Percentiles rank a stretch among this genome's conserved stretches.
Conservation (phyloP, 2,329 filamentous ascomycete species). For the Fusarium floridanum region DNA sequence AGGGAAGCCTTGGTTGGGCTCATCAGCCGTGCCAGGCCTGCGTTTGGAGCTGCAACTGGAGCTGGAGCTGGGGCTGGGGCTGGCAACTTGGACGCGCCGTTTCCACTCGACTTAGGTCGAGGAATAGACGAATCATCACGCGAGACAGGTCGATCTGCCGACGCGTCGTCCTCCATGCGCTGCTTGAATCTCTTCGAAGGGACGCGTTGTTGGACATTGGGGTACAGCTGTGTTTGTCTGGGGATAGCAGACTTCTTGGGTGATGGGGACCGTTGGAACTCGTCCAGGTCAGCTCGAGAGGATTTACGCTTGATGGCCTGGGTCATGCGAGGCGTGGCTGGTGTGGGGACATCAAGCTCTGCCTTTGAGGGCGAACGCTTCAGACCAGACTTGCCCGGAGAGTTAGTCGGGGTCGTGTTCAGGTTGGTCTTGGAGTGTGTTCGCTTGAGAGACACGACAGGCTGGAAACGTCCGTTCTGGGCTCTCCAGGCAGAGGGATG, state of each 20-base stretch:
- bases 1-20: conserved; percentile 85
- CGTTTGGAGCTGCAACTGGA: conserved; percentile 56
- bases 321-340: conserved; percentile 55
- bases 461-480: conserved; percentile 66
- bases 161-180: conserved; percentile 75
- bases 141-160: conserved; percentile 72
- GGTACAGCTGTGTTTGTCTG: conserved; percentile 32
- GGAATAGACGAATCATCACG: conserved; percentile 64
- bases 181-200: conserved; percentile 80
- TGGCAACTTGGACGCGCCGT: conserved; percentile 47
- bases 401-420: conserved; percentile 51
- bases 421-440: conserved; percentile 62
- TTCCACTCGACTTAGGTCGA: conserved; percentile 56
- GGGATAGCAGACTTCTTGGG: conserved; percentile 45
- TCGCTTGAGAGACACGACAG: conserved; percentile 56
- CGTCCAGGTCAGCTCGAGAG: conserved; percentile 50
- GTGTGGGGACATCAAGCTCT: conserved; percentile 62
- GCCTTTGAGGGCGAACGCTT: conserved; percentile 69
- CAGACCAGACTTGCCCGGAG: conserved; percentile 55
- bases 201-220: conserved; percentile 40
- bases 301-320: conserved; percentile 50
- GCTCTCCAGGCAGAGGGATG: conserved; percentile 84
- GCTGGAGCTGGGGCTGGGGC: conserved; percentile 54
- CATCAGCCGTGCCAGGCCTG: conserved; percentile 70
- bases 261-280: conserved; percentile 45